phyloP scores from a whole-genome alignment of 2,329 filamentous ascomycete genomes.

The Rhynchosporium graminicola region DNA sequence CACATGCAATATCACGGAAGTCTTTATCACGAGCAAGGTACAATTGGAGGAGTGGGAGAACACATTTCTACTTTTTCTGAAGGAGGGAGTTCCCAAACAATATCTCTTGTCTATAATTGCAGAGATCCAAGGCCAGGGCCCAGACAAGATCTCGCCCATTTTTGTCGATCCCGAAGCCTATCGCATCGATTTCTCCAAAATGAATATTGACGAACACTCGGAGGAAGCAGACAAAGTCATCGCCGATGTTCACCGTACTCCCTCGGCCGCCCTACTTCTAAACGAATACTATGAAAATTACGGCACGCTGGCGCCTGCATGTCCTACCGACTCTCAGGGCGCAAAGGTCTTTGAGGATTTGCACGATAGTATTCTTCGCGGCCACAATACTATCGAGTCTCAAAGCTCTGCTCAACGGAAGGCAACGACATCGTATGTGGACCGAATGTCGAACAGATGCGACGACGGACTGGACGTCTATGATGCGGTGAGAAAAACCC shows the following conservation, averaged over 20 bases:
- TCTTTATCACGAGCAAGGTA: not conserved
- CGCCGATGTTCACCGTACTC: not conserved
- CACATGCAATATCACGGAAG: not conserved
- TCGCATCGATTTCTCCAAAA: not conserved
- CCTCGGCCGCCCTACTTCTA: not conserved
- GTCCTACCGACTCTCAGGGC: not conserved
- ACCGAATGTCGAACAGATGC: not conserved
- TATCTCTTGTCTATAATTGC: not conserved
- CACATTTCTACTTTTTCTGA: not conserved
- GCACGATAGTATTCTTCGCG: not conserved
- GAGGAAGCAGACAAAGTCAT: not conserved
- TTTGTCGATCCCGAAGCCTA: constrained; percentile 1
- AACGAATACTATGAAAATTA: not conserved
- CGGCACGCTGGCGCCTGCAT: not conserved
- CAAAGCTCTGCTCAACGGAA: not conserved
- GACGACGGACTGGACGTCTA: constrained; percentile 1
- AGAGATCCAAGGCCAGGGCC: not conserved
- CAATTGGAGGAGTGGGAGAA: not conserved
- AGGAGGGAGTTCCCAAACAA: not conserved
- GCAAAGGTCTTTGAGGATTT: constrained; percentile 3
- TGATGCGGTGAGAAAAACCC: not conserved
- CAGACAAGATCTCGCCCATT: not conserved
- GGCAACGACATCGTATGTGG: not conserved
- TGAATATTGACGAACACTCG: not conserved
- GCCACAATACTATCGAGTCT: not conserved